These are phyloP conservation scores for Przewalskia tangutica DNA, from an alignment of 257 asterid genomes.

Conservation along the genomic window DNA sequence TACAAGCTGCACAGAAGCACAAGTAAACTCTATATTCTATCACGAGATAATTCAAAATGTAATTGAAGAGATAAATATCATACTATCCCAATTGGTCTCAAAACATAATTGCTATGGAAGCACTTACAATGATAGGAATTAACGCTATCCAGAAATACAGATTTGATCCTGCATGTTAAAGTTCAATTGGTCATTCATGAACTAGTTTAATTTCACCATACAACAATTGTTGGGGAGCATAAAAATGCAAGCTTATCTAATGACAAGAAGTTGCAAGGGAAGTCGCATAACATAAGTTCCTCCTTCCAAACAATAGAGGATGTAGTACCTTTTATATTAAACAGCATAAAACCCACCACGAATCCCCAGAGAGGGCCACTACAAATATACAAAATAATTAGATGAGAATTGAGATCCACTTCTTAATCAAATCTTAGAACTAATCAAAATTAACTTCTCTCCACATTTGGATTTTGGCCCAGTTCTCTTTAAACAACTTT, in stretches of 20 bases:
- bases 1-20: conserved; percentile 56
- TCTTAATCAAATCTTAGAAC: background rate
- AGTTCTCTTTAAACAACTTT: background rate
- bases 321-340: conserved; percentile 62
- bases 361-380: conserved; percentile 99
- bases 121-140: conserved; percentile 78
- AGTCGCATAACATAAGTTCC: background rate
- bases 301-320: background rate
- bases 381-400: conserved; percentile 8
- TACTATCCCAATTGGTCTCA: background rate
- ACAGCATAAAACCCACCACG: conserved; percentile 91
- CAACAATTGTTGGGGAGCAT: background rate
- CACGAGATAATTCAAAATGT: background rate
- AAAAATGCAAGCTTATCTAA: background rate
- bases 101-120: background rate
- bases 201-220: background rate
- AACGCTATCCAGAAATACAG: conserved; percentile 98
- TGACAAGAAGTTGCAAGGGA: too few relatives aligned
- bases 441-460: background rate
- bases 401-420: background rate
- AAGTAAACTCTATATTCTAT: background rate
- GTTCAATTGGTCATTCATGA: conserved; percentile 10
- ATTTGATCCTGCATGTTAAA: conserved; percentile 69
- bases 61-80: background rate
- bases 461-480: background rate